Evolutionary conservation across 1,139 yeast genomes (phyloP).

Genomic region (Protomyces macrosporus): DNA sequence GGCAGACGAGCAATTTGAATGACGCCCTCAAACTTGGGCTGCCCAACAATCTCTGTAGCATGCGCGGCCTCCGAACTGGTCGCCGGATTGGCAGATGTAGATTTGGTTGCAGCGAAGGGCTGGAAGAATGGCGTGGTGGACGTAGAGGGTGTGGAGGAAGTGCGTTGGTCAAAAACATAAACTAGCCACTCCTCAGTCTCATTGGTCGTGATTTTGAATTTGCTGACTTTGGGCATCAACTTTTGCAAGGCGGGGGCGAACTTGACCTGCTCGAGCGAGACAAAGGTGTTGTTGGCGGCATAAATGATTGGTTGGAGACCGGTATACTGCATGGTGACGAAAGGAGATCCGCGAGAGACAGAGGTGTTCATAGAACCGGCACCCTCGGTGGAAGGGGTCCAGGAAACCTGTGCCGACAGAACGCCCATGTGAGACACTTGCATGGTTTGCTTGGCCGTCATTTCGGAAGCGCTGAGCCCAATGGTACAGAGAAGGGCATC

Average conservation of each 20-base stretch:
- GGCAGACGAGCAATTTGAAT: conserved; percentile 62
- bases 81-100: not conserved
- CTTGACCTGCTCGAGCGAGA: conserved; percentile 44
- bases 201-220: conserved; percentile 42
- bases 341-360: conserved; percentile 72
- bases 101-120: too few relatives aligned
- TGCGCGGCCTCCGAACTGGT: not conserved
- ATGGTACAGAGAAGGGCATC: conserved; percentile 53
- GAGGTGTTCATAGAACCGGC: conserved; percentile 39
- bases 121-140: not conserved
- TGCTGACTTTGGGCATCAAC: conserved; percentile 39
- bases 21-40: conserved; percentile 37
- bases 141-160: too few relatives aligned
- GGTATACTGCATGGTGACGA: conserved; percentile 59
- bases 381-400: conserved; percentile 41
- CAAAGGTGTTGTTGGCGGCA: conserved; percentile 49
- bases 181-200: conserved; percentile 54
- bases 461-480: conserved; percentile 53
- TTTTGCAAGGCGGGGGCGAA: conserved; percentile 37
- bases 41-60: not conserved
- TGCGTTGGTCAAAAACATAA: conserved; percentile 43
- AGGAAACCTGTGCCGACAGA: conserved; percentile 52
- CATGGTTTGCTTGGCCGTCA: conserved; percentile 43
- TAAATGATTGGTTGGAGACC: conserved; percentile 51
- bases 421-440: conserved; percentile 46